These are phyloP conservation scores for Picochlorum costavermella DNA, from an alignment of 139 green algal genomes.

Conservation along the genomic window DNA sequence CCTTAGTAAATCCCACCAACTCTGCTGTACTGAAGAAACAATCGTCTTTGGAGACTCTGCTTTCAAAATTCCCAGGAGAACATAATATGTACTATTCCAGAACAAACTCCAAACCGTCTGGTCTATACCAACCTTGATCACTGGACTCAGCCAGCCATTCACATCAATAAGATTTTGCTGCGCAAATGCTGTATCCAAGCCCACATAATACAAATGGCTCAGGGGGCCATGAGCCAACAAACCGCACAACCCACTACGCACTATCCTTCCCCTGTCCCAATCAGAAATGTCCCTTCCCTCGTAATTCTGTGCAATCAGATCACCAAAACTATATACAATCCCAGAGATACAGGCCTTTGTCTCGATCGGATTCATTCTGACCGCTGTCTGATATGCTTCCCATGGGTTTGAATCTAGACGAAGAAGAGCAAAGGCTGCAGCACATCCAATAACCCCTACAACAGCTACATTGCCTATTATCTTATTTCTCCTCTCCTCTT, in stretches of 20 bases:
- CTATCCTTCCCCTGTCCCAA: conserved; percentile 18
- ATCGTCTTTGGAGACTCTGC: conserved; percentile 21
- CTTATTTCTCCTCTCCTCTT: conserved; percentile 7
- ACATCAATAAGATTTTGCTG: conserved; percentile 4
- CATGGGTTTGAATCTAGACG: not conserved
- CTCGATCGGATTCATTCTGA: conserved; percentile 11
- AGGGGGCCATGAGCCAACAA: conserved; percentile 32
- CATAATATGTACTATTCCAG: conserved; percentile 35
- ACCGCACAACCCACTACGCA: conserved; percentile 22
- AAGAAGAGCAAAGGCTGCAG: not conserved
- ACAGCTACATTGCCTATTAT: conserved; percentile 1
- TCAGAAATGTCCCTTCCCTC: conserved; percentile 20
- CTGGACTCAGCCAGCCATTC: conserved; percentile 7
- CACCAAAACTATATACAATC: conserved; percentile 27
- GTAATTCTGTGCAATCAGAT: conserved; percentile 36
- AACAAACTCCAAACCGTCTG: conserved; percentile 33
- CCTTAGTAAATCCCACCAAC: conserved; percentile 24
- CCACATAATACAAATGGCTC: conserved; percentile 29
- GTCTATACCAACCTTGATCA: conserved; percentile 34
- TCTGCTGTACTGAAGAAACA: conserved; percentile 10
- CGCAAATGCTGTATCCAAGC: conserved; percentile 17
- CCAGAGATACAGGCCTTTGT: conserved; percentile 27
- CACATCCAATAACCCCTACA: not conserved
- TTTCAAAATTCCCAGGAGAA: conserved; percentile 24
- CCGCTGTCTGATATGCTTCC: conserved; percentile 8